Evolutionary conservation across 108 stramenopile species (phyloP), one percentile per base, ranked within the genome.

Genomic region (Chaetoceros tenuissimus): DNA sequence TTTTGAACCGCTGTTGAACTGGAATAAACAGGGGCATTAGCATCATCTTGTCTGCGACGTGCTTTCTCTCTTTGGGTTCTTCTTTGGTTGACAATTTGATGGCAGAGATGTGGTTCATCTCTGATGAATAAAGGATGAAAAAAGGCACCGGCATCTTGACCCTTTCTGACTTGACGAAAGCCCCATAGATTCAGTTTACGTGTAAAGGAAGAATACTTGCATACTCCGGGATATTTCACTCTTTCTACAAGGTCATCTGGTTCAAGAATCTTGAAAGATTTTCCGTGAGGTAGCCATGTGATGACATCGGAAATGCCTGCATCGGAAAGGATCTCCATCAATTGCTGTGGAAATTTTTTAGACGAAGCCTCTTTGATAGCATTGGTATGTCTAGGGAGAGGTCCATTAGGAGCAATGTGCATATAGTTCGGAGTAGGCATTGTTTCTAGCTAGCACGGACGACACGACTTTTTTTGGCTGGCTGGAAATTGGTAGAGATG

Each of bases 171-270:
- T 61, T 89, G 87, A 43, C 87, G 84, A 34, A 89, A 89, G 13
- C 87, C 87, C 87, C 87, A 89, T 31, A 84, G 70, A 63, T 89
- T 89, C 2, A 89, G 66, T 48, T 89, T 89, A 40, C 87, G 55
- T 1, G 84, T 85, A 50, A 89, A 85, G 51, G 76, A 78, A 3
- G 84, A 78, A 58, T 89, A 89, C 64, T 85, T 85, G 53, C 79
- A 79, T 24, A 68, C 71, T 23, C 45, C 31, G 22, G 31, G 18
- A 22, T 43, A n/a, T n/a, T n/a, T n/a, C 3, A 90, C 77, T 28
- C 61, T 48, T 3, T 69, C 72, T 22, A 82, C 76, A 52, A 90
- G 85, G 0, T 80, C 71, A 55, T 90, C 89, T 1, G 89, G 89
- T 8, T 82, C 72, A 17, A 85, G 59, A 24, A 90, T 73, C 8